Conservation (phyloP, 768 basidiomycete species). For the Rhodotorula diobovata region DNA sequence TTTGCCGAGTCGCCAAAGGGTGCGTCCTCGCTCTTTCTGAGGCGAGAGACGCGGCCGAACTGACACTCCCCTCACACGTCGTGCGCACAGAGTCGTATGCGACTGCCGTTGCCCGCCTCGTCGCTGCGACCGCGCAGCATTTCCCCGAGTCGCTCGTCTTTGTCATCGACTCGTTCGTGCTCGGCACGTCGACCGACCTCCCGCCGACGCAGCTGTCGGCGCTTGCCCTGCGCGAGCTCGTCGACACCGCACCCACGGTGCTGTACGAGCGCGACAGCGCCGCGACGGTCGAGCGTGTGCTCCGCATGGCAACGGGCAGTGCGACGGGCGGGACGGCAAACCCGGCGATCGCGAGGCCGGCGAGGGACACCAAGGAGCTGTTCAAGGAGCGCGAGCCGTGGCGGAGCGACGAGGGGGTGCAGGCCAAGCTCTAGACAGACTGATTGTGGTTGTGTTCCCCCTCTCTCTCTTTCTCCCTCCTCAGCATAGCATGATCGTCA, state of each 20-base stretch:
- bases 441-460: too few relatives aligned
- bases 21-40: background rate
- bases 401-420: slow-evolving; percentile 47
- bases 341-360: slow-evolving; percentile 68
- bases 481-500: background rate
- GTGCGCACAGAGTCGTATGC: slow-evolving; percentile 52
- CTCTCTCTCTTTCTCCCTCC: too few relatives aligned
- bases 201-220: slow-evolving; percentile 55
- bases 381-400: slow-evolving; percentile 51
- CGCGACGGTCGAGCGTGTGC: slow-evolving; percentile 63
- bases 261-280: slow-evolving; percentile 64
- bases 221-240: slow-evolving; percentile 43
- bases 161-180: slow-evolving; percentile 24
- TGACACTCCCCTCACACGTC: slow-evolving; percentile 60
- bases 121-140: slow-evolving; percentile 28
- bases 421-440: slow-evolving; percentile 37
- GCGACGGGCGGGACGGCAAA: slow-evolving; percentile 11
- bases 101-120: slow-evolving; percentile 27
- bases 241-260: slow-evolving; percentile 53
- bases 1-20: slow-evolving; percentile 59
- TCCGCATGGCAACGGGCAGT: slow-evolving; percentile 59
- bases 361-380: slow-evolving; percentile 73
- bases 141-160: slow-evolving; percentile 1
- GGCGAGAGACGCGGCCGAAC: too few relatives aligned
- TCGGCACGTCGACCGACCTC: slow-evolving; percentile 57